A percentile compares a stretch with the other conserved stretches of the same genome.
Conservation (phyloP, 345 rosid genomes). For the Heritiera fomes region DNA sequence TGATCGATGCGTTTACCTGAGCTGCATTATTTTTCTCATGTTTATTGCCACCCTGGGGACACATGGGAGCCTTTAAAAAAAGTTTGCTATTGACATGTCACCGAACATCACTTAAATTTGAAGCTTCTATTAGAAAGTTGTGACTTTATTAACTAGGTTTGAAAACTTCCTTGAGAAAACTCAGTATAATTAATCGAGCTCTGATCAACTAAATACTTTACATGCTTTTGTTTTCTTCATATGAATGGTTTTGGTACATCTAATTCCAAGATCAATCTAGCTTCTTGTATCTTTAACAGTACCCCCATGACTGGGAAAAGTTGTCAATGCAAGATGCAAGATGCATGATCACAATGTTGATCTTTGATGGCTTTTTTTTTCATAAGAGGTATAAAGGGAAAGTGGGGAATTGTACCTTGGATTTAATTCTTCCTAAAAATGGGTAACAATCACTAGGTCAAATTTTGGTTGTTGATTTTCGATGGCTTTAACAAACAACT, state of each 20-base stretch:
- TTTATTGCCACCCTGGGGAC: constrained; percentile 28
- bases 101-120: constrained; percentile 27
- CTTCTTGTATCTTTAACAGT: neutral
- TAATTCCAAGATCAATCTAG: neutral
- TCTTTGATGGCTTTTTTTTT: no score
- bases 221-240: neutral
- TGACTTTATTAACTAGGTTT: constrained; percentile 14
- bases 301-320: neutral
- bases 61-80: constrained; percentile 19
- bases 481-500: no score
- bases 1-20: neutral
- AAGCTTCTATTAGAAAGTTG: constrained; percentile 4
- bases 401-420: no score
- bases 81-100: constrained; percentile 30
- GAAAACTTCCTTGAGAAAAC: neutral
- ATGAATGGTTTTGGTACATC: neutral
- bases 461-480: no score
- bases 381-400: no score
- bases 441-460: no score
- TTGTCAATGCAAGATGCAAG: neutral
- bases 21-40: constrained; percentile 10
- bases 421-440: no score
- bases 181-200: neutral
- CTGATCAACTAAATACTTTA: no score
- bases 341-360: no score